These are phyloP conservation scores for Lepiota brunneoincarnata DNA, from an alignment of 768 basidiomycete species.

Conservation along the genomic window DNA sequence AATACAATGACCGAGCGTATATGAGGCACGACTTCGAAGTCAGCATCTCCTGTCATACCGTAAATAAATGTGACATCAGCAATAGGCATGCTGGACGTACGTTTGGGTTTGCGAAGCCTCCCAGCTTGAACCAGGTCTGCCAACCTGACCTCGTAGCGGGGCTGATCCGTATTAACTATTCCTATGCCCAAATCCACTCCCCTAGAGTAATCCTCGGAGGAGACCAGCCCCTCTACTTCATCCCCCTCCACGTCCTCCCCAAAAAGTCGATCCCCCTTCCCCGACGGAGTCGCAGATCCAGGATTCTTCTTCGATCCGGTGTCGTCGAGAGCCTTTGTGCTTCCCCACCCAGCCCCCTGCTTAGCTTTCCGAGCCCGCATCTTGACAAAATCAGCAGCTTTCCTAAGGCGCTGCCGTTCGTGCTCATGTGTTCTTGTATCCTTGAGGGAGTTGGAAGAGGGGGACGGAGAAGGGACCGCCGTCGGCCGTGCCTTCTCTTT, in stretches of 20 bases:
- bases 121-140: conserved; percentile 13
- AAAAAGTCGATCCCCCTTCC: conserved; percentile 6
- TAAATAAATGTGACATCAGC: neutral
- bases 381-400: conserved; percentile 16
- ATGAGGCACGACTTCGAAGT: conserved; percentile 17
- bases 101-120: conserved; percentile 7
- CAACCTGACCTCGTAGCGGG: conserved; percentile 14
- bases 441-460: neutral
- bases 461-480: neutral
- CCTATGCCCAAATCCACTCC: conserved; percentile 5
- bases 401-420: conserved; percentile 16
- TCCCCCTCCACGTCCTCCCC: conserved; percentile 3
- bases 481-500: neutral
- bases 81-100: neutral
- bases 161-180: neutral
- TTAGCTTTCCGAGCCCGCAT: conserved; percentile 15
- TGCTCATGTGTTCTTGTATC: conserved; percentile 15
- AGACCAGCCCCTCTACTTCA: conserved; percentile 14
- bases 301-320: neutral
- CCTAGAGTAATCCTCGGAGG: conserved; percentile 3
- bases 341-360: conserved; percentile 3
- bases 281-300: neutral
- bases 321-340: neutral
- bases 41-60: conserved; percentile 5
- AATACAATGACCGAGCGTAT: conserved; percentile 18